phyloP scores from a whole-genome alignment of 2,329 filamentous ascomycete genomes.

The Fusarium annulatum region DNA sequence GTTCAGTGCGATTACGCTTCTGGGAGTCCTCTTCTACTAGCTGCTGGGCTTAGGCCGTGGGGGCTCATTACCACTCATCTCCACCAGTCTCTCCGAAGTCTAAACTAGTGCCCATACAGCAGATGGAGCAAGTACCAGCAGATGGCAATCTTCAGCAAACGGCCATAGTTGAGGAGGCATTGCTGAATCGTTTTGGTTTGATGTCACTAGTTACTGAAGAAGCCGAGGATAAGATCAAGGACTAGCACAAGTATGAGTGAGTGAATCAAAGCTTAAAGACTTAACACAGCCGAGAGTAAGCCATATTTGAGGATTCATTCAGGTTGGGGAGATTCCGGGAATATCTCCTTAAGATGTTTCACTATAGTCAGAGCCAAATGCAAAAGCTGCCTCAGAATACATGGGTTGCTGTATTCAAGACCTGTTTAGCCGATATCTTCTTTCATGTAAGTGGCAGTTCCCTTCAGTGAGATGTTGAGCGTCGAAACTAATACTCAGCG shows the following conservation, averaged over 20 bases:
- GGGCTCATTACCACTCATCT: neutral
- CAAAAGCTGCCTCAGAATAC: fast-evolving
- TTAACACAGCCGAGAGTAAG: neutral
- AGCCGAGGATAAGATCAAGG: neutral
- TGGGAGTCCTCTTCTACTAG: neutral
- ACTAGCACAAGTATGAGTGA: neutral
- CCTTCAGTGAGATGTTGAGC: neutral
- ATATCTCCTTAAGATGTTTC: fast-evolving
- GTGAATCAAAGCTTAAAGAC: neutral
- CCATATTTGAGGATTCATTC: neutral
- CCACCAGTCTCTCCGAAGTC: fast-evolving
- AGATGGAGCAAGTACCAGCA: neutral
- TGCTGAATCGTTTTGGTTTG: neutral
- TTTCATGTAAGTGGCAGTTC: neutral
- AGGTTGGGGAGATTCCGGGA: fast-evolving
- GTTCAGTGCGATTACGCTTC: no score
- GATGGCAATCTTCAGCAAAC: fast-evolving
- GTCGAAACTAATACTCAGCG: no score
- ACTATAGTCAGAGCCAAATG: neutral
- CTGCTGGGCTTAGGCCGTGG: neutral
- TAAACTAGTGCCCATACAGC: neutral
- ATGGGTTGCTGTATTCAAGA: neutral
- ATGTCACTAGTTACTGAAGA: fast-evolving
- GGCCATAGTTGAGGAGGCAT: neutral
- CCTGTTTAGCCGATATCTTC: no score